Conservation (phyloP, 2,329 filamentous ascomycete species). For the Passalora sequoiae region DNA sequence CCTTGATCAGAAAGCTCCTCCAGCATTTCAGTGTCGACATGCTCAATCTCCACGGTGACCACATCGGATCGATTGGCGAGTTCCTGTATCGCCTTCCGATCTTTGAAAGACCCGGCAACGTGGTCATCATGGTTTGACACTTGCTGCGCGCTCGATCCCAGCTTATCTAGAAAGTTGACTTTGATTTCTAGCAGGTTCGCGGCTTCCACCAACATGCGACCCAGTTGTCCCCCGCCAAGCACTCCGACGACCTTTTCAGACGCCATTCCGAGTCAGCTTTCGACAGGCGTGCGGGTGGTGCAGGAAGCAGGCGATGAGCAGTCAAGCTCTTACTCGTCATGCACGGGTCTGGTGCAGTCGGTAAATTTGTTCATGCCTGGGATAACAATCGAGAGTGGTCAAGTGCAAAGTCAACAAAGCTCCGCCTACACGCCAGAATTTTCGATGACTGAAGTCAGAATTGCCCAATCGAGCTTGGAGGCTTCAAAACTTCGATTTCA, state of each 20-base stretch:
- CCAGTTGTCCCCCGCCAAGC: slow-evolving; percentile 56
- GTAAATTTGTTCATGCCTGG: background rate
- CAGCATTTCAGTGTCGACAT: slow-evolving; percentile 83
- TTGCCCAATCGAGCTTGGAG: background rate
- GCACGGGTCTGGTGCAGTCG: background rate
- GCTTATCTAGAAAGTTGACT: slow-evolving; percentile 72
- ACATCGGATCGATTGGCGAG: slow-evolving; percentile 74
- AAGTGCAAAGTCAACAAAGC: no score
- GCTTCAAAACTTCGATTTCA: background rate
- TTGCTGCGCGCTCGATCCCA: slow-evolving; percentile 76
- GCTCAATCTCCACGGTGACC: slow-evolving; percentile 90
- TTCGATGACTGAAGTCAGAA: no score
- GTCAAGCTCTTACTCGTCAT: background rate
- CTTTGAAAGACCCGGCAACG: slow-evolving; percentile 82
- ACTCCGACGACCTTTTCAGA: slow-evolving; percentile 33
- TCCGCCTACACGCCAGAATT: no score
- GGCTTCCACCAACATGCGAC: slow-evolving; percentile 90
- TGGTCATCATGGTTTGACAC: slow-evolving; percentile 70
- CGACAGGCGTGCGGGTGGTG: no score
- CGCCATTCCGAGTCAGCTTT: no score
- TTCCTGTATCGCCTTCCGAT: slow-evolving; percentile 69
- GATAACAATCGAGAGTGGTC: background rate
- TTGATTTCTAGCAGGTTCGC: slow-evolving; percentile 72
- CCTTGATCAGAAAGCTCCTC: slow-evolving; percentile 72
- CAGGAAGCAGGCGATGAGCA: background rate